phyloP scores from a whole-genome alignment of 2,329 filamentous ascomycete species.

The Venturia aucupariae region DNA sequence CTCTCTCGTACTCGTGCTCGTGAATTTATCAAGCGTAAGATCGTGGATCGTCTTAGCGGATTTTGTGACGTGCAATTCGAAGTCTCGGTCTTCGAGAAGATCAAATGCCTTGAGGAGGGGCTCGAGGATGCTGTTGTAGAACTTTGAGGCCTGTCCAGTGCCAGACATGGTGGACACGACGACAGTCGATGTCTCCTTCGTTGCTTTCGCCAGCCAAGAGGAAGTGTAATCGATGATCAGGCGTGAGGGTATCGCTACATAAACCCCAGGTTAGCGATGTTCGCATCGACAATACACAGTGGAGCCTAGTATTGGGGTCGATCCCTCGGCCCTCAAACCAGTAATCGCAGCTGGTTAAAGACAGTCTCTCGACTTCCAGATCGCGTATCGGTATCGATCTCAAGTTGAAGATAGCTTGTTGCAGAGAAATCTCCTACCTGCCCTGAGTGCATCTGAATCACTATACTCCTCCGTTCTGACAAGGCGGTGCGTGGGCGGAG shows the following conservation, averaged over 20 bases:
- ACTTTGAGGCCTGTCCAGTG: conserved; percentile 29
- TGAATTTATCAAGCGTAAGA: conserved; percentile 47
- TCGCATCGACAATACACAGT: too few relatives aligned
- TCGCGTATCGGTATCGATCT: too few relatives aligned
- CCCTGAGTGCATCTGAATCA: background rate
- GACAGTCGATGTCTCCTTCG: conserved; percentile 23
- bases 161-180: conserved; percentile 39
- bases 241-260: background rate
- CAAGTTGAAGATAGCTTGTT: background rate
- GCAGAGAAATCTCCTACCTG: background rate
- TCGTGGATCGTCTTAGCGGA: conserved; percentile 55
- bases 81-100: conserved; percentile 29
- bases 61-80: conserved; percentile 52
- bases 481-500: background rate
- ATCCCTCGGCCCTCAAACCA: too few relatives aligned
- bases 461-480: background rate
- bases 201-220: background rate
- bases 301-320: too few relatives aligned
- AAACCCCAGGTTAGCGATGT: background rate
- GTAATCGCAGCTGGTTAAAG: too few relatives aligned
- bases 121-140: conserved; percentile 30
- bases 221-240: background rate
- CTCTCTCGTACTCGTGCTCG: conserved; percentile 35
- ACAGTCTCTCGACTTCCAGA: too few relatives aligned
- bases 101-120: conserved; percentile 36